A percentile compares a stretch with the other conserved stretches of the same genome.
Evolutionary conservation across 192 early-diverging fungal genomes (phyloP).

Genomic region (Umbelopsis isabellina): DNA sequence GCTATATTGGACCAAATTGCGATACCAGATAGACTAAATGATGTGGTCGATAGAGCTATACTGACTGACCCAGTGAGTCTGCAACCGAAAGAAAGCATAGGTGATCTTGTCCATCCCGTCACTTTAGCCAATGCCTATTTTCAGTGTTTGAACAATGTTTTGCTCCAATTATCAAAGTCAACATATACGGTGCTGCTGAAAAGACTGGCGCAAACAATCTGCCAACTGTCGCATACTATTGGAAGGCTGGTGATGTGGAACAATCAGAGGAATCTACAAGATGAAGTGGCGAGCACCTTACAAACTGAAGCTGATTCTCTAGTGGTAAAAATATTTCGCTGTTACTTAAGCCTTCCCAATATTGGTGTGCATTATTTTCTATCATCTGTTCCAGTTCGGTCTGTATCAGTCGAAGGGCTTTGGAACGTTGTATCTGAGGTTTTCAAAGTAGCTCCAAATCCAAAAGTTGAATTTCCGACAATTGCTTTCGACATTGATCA

Average conservation of each 20-base stretch:
- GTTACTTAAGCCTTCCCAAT: conserved; percentile 12
- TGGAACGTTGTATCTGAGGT: conserved; percentile 26
- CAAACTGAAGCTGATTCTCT: conserved; percentile 22
- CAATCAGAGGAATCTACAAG: not conserved
- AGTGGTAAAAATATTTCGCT: conserved; percentile 10
- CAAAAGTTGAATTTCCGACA: not conserved
- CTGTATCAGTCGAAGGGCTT: conserved; percentile 26
- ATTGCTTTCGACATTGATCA: not conserved
- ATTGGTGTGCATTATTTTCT: conserved; percentile 24
- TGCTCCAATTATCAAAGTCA: conserved; percentile 24
- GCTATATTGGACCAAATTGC: conserved; percentile 49
- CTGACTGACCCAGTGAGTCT: conserved; percentile 18
- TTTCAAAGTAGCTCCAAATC: conserved; percentile 5
- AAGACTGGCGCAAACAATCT: conserved; percentile 42
- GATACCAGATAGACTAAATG: conserved; percentile 38
- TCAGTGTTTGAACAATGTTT: conserved; percentile 22
- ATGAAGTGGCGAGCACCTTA: not conserved
- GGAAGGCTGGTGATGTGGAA: conserved; percentile 29
- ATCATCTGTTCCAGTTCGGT: conserved; percentile 31
- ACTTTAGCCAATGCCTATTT: conserved; percentile 31
- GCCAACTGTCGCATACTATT: conserved; percentile 42
- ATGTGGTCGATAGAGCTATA: conserved; percentile 30
- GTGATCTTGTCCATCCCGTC: not conserved
- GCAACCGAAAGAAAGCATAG: not conserved
- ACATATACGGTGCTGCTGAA: conserved; percentile 24